Evolutionary conservation across 306 rosid species (phyloP).

Genomic region (Citrullus colocynthis): DNA sequence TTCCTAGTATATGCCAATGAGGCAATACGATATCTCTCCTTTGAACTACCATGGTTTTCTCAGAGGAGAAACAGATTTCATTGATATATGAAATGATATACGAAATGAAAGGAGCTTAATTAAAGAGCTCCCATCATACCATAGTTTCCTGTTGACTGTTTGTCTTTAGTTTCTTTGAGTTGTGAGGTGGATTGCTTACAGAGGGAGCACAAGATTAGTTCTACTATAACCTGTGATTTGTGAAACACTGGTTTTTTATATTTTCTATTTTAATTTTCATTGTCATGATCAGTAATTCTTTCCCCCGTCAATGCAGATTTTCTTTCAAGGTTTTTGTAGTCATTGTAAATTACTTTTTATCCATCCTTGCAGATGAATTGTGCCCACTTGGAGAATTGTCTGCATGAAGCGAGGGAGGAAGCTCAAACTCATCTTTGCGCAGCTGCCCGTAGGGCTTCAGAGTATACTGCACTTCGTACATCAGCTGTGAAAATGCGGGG

Average conservation of each 20-base stretch:
- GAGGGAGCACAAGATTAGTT: neutral
- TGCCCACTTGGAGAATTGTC: conserved; percentile 90
- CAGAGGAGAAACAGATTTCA: neutral
- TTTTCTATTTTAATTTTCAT: neutral
- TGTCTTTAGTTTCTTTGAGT: neutral
- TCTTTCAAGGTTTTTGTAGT: neutral
- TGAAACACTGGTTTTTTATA: neutral
- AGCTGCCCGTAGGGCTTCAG: conserved; percentile 87
- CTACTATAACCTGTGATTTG: neutral
- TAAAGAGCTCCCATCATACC: neutral
- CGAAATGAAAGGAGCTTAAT: neutral
- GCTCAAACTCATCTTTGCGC: conserved; percentile 98
- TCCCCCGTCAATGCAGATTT: neutral
- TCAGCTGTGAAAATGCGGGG: conserved; percentile 74
- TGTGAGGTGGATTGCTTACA: neutral
- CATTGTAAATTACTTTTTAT: neutral
- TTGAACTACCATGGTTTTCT: neutral
- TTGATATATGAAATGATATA: neutral
- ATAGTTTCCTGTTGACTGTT: neutral
- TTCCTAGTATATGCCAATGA: neutral
- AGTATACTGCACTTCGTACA: conserved; percentile 66
- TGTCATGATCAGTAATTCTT: neutral
- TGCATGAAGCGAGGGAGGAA: conserved; percentile 99
- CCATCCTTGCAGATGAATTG: conserved; percentile 70
- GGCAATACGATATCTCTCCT: neutral